Evolutionary conservation across 169 alveolate species (phyloP), one percentile per base, ranked within the genome.

Genomic region (Theileria equi): DNA sequence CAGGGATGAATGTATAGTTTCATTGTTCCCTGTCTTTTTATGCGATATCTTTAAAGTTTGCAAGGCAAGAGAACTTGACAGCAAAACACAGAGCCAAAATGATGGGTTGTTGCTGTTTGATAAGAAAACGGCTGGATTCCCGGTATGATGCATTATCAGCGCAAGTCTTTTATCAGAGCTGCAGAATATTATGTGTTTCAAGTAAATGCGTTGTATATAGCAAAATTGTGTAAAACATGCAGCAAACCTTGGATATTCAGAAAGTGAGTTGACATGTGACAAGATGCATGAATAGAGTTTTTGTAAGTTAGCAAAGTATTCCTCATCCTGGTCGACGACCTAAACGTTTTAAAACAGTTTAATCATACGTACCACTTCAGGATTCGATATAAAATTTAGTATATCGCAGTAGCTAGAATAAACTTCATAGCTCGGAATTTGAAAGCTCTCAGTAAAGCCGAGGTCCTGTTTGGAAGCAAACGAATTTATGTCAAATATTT

Each of bases 331-430:
- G 54, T 60, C 84, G 41, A 50, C 41, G 52, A 74, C 65, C 70
- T 60, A 44, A 11, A 26, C 6, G 17, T 19, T 25, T 60, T 36
- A n/a, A 10, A 34, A 1, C 4, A 32, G 13, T 4, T 59, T 26
- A 17, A 48, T 10, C 10, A 48, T 25, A 25, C 7, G 8, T 47
- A 60, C 70, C 17, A 74, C 35, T 21, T 10, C 76, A 21, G 84
- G 84, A 54, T 53, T 53, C 36, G 34, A 66, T 3, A 74, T 25
- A 32, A 74, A 74, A 3, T 53, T 52, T 38, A 60, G 41, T 13
- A 74, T n/a, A 44, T 74, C 80, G 41, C 84, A 74, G 55, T 53
- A 74, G 59, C 65, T 58, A 16, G 50, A 55, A 35, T 74, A 74
- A 43, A 74, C 71, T 25, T 45, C 61, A 31, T 74, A 74, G 3